Evolutionary conservation across 192 early-diverging fungal genomes (phyloP), one percentile per base, ranked within the genome.

Genomic region (Chytriomyces confervae): DNA sequence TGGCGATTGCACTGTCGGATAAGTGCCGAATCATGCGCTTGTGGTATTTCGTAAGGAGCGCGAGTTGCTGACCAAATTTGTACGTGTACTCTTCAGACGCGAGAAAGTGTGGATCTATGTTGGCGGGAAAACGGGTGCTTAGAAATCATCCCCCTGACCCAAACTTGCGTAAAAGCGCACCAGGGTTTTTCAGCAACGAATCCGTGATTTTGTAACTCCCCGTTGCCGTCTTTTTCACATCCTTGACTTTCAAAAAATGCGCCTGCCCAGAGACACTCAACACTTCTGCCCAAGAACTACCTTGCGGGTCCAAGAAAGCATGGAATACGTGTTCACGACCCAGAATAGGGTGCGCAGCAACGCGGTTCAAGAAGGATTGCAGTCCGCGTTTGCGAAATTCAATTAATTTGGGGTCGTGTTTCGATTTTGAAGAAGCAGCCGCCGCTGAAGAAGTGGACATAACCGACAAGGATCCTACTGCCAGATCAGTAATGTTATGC

Each of bases 81-180:
- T 90, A 91, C 24, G 97, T 97, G 79, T 95, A 98, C 61, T 93
- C 90, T 84, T 98, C 95, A 61, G 94, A 93, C 61, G 93, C 93
- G 74, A 93, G 86, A 87, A 96, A 98, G 62, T 93, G 87, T 45
- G 91, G 86, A 80, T 98, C 96, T 60, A 8, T 11, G 50, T 61
- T 53, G 24, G n/a, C 9, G 9, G 6, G 45, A 49, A 3, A 24
- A 24, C 1, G 63, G 0, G 5, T 65, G 57, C 24, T 64, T 36
- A 10, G 62, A 20, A 11, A 20, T 11, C 57, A 5, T 61, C 2
- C 16, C 57, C 23, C 64, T 16, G 60, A 60, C 16, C 63, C 23
- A 72, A 57, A 10, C 50, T 11, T 8, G 2, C 23, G 7, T 50
- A 47, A 36, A 6, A 13, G 57, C 65, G 18, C 62, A 84, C 86